Evolutionary conservation across 345 rosid genomes (phyloP).

Genomic region (Sisymbrium irio): DNA sequence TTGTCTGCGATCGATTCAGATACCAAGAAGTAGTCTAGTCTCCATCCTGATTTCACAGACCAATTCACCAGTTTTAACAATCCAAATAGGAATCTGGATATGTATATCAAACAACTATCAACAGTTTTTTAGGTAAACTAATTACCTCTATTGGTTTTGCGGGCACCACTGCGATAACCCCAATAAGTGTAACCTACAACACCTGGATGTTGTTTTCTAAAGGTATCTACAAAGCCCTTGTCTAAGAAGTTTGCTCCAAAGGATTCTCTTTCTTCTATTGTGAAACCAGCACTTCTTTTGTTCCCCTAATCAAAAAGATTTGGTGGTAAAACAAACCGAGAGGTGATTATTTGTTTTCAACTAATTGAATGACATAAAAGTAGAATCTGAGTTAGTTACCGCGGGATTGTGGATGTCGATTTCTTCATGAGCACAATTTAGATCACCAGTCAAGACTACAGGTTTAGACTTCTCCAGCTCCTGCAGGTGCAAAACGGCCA

Average conservation of each 20-base stretch:
- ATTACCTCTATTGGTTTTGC: slow-evolving; percentile 83
- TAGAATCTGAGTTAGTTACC: slow-evolving; percentile 40
- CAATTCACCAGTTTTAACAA: slow-evolving; percentile 15
- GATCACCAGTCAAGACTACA: slow-evolving; percentile 91
- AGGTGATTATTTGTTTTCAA: not conserved
- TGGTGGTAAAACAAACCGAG: slow-evolving; percentile 5
- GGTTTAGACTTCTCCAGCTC: slow-evolving; percentile 94
- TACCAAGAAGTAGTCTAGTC: slow-evolving; percentile 93
- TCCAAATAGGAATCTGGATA: not conserved
- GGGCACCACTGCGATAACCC: slow-evolving; percentile 82
- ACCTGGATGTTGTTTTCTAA: slow-evolving; percentile 79
- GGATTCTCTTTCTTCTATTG: slow-evolving; percentile 81
- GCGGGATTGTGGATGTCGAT: slow-evolving; percentile 84
- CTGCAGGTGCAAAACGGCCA: slow-evolving; percentile 34
- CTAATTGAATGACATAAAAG: not conserved
- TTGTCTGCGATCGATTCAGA: slow-evolving; percentile 71
- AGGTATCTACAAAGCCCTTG: slow-evolving; percentile 85
- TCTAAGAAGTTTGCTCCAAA: slow-evolving; percentile 73
- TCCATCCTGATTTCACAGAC: slow-evolving; percentile 68
- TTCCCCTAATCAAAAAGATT: slow-evolving; percentile 55
- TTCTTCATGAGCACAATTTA: slow-evolving; percentile 95
- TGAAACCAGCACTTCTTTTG: slow-evolving; percentile 91
- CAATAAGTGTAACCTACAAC: slow-evolving; percentile 91
- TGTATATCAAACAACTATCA: not conserved
- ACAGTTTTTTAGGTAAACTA: not conserved